Conservation (phyloP, 495 filamentous ascomycete genomes). For the Amniculicola lignicola region DNA sequence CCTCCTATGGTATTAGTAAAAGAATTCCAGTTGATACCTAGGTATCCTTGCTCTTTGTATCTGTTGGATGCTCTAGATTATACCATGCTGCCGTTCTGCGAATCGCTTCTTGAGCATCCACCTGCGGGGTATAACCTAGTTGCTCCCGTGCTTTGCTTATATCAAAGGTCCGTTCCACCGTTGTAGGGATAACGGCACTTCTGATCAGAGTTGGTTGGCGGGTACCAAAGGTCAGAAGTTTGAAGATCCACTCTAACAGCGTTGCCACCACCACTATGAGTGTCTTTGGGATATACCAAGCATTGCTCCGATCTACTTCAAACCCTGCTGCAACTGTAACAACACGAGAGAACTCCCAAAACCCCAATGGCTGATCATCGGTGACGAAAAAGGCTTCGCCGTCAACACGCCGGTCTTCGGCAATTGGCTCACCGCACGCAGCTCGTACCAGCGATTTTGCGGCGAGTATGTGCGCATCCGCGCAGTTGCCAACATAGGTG, state of each 20-base stretch:
- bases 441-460: slow-evolving; percentile 63
- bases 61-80: no score
- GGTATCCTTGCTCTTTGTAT: no score
- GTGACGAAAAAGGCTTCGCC: slow-evolving; percentile 94
- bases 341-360: slow-evolving; percentile 67
- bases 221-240: slow-evolving; percentile 8
- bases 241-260: slow-evolving; percentile 20
- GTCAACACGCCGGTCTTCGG: slow-evolving; percentile 76
- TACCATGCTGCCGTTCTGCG: background rate
- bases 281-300: background rate
- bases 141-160: slow-evolving; percentile 18
- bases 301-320: background rate
- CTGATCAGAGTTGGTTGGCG: slow-evolving; percentile 3
- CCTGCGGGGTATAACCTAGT: slow-evolving; percentile 13
- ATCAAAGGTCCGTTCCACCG: slow-evolving; percentile 13
- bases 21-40: no score
- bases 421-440: slow-evolving; percentile 51
- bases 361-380: slow-evolving; percentile 84
- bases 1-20: no score
- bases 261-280: slow-evolving; percentile 3
- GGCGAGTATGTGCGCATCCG: slow-evolving; percentile 68
- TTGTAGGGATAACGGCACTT: slow-evolving; percentile 7
- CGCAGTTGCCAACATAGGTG: slow-evolving; percentile 73
- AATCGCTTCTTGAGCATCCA: slow-evolving; percentile 12
- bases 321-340: background rate